These are phyloP conservation scores for Heterobasidion parviporum DNA, from an alignment of 1,284 basidiomycete species.

Conservation along the genomic window DNA sequence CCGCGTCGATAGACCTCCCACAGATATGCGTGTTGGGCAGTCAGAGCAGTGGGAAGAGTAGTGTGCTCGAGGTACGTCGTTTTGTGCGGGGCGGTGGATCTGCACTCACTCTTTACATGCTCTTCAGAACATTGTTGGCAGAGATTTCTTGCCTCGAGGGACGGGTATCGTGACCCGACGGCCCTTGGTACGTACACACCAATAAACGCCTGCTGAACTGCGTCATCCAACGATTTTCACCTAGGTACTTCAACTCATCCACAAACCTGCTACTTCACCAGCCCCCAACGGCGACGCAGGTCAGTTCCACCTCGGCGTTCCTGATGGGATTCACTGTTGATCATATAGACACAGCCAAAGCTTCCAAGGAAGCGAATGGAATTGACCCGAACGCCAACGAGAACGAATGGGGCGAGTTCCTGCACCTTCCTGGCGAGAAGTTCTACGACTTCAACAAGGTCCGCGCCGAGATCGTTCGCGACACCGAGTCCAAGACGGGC, in stretches of 20 bases:
- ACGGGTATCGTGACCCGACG: slow-evolving; percentile 96
- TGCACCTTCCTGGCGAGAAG: slow-evolving; percentile 93
- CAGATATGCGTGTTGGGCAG: slow-evolving; percentile 83
- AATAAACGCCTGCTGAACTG: not conserved
- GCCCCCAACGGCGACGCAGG: slow-evolving; percentile 39
- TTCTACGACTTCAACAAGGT: slow-evolving; percentile 98
- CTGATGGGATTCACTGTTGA: not conserved
- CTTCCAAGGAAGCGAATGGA: slow-evolving; percentile 1
- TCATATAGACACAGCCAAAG: not conserved
- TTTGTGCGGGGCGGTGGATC: not conserved
- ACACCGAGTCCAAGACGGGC: slow-evolving; percentile 97
- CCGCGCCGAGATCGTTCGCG: slow-evolving; percentile 90
- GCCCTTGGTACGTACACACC: slow-evolving; percentile 55
- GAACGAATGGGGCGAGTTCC: slow-evolving; percentile 98
- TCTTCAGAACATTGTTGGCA: slow-evolving; percentile 87
- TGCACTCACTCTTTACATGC: not conserved
- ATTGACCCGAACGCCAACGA: slow-evolving; percentile 69
- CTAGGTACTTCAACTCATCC: slow-evolving; percentile 90
- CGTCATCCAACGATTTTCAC: not conserved
- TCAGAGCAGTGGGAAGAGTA: slow-evolving; percentile 85
- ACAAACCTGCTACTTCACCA: slow-evolving; percentile 52
- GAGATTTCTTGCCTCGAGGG: slow-evolving; percentile 95
- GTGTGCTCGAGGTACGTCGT: slow-evolving; percentile 66
- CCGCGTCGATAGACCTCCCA: slow-evolving; percentile 73
- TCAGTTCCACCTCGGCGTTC: slow-evolving; percentile 14